Conservation (phyloP, 306 rosid species). For the Notholithocarpus densiflorus region DNA sequence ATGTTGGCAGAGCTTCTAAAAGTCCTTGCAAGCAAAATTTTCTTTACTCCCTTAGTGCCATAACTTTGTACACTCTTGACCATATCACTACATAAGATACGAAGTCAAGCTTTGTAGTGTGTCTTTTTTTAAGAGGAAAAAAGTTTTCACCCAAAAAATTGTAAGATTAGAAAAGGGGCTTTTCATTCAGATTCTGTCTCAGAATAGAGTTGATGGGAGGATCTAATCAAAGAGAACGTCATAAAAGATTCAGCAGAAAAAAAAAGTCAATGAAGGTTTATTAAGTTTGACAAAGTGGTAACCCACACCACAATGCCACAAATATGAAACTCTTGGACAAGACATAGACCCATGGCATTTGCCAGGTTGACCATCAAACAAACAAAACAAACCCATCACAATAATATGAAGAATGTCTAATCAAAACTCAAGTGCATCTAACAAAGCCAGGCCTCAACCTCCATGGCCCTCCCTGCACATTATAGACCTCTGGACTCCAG, state of each 20-base stretch:
- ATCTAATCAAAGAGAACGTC: constrained; percentile 65
- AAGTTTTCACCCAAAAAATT: not conserved
- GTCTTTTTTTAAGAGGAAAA: not conserved
- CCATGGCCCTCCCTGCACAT: constrained; percentile 35
- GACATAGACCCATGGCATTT: constrained; percentile 19
- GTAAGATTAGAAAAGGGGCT: constrained; percentile 33
- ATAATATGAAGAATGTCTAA: constrained; percentile 49
- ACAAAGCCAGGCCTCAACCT: constrained; percentile 6
- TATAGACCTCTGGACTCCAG: constrained; percentile 25
- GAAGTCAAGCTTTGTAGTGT: not conserved
- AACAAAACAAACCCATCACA: not conserved
- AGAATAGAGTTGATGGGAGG: constrained; percentile 45
- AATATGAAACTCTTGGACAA: constrained; percentile 27
- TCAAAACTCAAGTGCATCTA: constrained; percentile 39
- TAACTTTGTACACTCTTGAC: not conserved
- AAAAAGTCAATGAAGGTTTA: constrained; percentile 64
- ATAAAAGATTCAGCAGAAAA: constrained; percentile 35
- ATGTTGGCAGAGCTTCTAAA: too few relatives aligned
- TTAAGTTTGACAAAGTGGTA: constrained; percentile 28
- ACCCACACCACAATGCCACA: constrained; percentile 24
- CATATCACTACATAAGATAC: not conserved
- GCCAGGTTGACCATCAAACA: constrained; percentile 45
- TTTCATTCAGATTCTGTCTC: constrained; percentile 60
- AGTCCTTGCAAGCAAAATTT: too few relatives aligned
- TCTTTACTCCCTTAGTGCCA: not conserved